Evolutionary conservation across 345 rosid genomes (phyloP).

Genomic region (Citropsis articulata): DNA sequence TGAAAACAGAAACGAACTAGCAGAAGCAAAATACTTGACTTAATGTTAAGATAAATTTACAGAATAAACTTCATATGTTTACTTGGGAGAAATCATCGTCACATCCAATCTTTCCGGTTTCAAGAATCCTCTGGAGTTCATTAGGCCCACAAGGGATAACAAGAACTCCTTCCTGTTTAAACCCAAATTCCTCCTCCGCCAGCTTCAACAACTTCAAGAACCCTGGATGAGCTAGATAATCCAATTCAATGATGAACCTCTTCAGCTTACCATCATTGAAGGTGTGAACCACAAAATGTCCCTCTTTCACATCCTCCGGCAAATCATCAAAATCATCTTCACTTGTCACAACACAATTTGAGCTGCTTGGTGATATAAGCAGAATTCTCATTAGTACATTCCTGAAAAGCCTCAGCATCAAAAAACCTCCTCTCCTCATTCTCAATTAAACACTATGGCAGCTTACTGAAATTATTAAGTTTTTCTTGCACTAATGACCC

Average conservation of each 20-base stretch:
- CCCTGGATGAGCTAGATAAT: constrained; percentile 17
- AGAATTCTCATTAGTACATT: constrained; percentile 1
- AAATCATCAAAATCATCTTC: neutral
- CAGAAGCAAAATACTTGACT: neutral
- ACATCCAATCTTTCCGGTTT: neutral
- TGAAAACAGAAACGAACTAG: neutral
- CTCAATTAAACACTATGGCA: neutral
- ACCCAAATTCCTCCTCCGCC: constrained; percentile 26
- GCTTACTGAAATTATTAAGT: neutral
- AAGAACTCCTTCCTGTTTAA: constrained; percentile 20
- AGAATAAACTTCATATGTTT: neutral
- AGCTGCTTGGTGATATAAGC: neutral
- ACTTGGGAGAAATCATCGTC: neutral
- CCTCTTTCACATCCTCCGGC: constrained; percentile 15
- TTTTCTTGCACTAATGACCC: neutral
- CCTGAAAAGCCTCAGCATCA: constrained; percentile 6
- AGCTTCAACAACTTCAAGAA: constrained; percentile 20
- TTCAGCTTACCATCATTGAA: constrained; percentile 7
- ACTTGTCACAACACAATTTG: neutral
- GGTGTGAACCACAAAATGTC: constrained; percentile 22
- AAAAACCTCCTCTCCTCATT: neutral
- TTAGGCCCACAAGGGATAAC: constrained; percentile 17
- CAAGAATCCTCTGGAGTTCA: constrained; percentile 17
- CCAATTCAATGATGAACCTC: constrained; percentile 19
- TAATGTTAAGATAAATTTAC: neutral